Percentiles rank a stretch among this genome's conserved stretches.
Conservation (phyloP, 768 basidiomycete genomes). For the Podaxis pistillaris region DNA sequence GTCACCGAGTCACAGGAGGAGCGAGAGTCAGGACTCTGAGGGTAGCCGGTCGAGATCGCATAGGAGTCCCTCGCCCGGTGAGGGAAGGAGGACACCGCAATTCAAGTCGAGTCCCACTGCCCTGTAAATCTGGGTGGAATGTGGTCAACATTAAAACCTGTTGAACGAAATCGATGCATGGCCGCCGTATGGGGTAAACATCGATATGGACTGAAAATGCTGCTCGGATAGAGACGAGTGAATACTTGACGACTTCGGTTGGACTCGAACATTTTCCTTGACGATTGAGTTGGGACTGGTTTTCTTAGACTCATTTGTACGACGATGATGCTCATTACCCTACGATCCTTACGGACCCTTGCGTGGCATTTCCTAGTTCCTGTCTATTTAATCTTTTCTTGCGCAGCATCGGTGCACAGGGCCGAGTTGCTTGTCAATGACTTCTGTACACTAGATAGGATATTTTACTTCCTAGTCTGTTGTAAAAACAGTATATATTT, state of each 20-base stretch:
- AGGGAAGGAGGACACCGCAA: slow-evolving; percentile 7
- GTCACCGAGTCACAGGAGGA: background rate
- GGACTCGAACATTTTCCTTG: slow-evolving; percentile 7
- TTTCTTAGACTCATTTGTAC: slow-evolving; percentile 8
- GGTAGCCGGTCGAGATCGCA: background rate
- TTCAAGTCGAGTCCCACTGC: slow-evolving; percentile 20
- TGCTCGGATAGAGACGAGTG: background rate
- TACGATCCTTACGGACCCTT: slow-evolving; percentile 1
- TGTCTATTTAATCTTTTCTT: background rate
- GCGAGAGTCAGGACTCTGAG: slow-evolving; percentile 13
- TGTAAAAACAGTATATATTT: background rate
- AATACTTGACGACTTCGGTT: background rate
- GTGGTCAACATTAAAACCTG: background rate
- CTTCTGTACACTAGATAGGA: background rate
- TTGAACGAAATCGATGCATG: background rate
- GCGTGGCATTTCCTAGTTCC: background rate
- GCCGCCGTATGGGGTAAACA: background rate
- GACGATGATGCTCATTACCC: slow-evolving; percentile 4
- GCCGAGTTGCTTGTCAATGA: background rate
- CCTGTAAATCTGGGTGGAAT: background rate
- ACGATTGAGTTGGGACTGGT: slow-evolving; percentile 8
- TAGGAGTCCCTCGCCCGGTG: background rate
- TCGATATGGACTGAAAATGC: background rate
- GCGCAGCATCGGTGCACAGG: background rate
- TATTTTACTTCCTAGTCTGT: background rate